Conservation (phyloP, 805 yeast genomes). For the Brettanomyces sp. region DNA sequence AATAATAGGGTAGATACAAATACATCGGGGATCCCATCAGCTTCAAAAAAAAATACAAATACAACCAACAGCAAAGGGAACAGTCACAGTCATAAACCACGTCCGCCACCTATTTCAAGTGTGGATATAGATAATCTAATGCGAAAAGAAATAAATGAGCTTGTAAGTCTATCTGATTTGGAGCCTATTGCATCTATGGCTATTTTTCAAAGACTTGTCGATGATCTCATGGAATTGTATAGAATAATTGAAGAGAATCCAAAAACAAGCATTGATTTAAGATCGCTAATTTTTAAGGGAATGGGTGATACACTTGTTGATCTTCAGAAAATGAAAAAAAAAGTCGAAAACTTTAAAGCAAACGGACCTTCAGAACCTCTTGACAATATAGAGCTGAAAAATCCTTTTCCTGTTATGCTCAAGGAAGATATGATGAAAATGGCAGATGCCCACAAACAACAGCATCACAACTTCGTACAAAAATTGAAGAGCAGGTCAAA, state of each 20-base stretch:
- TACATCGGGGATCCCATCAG: too few relatives aligned
- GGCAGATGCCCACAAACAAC: background rate
- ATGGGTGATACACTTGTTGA: slow-evolving; percentile 1
- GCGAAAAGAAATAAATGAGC: slow-evolving; percentile 10
- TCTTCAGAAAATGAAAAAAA: background rate
- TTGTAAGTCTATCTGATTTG: slow-evolving; percentile 14
- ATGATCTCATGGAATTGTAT: slow-evolving; percentile 16
- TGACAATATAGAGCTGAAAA: background rate
- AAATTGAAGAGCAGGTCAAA: slow-evolving; percentile 8
- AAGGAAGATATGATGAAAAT: background rate
- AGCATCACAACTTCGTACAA: background rate
- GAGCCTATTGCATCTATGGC: slow-evolving; percentile 22
- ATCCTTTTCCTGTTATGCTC: background rate
- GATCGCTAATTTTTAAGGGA: slow-evolving; percentile 8
- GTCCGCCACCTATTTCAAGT: slow-evolving; percentile 3
- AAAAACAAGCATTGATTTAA: slow-evolving; percentile 6
- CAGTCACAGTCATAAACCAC: background rate
- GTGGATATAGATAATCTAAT: slow-evolving; percentile 27
- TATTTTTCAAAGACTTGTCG: slow-evolving; percentile 16
- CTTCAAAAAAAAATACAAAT: background rate
- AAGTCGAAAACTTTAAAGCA: background rate
- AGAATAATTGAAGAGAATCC: slow-evolving; percentile 4
- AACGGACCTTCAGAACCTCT: background rate
- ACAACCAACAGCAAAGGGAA: background rate
- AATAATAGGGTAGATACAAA: background rate